Percentiles rank a stretch among this genome's conserved stretches.
Evolutionary conservation across 1,284 basidiomycete genomes (phyloP).

Genomic region (Fomitopsis palustris): DNA sequence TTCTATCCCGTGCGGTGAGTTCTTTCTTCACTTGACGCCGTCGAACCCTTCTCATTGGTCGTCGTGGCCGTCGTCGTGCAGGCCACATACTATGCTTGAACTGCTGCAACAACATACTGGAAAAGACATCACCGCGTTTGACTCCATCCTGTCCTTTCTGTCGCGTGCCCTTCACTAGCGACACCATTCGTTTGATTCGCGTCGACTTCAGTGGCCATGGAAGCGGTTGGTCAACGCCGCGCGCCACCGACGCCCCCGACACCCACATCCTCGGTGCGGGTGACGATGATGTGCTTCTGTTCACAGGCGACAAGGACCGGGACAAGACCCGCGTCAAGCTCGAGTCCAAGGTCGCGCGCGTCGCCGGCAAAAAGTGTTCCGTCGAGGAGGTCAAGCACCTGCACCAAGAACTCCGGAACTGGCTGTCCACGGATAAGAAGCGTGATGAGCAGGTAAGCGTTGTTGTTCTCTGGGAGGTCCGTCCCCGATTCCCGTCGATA

Average conservation of each 20-base stretch:
- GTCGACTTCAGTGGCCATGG: constrained; percentile 54
- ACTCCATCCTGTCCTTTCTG: constrained; percentile 76
- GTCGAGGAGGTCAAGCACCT: constrained; percentile 75
- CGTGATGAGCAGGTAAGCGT: constrained; percentile 53
- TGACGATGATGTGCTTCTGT: constrained; percentile 39
- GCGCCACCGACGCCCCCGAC: constrained; percentile 39
- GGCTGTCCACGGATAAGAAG: constrained; percentile 57
- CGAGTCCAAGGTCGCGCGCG: constrained; percentile 71
- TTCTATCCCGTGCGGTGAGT: constrained; percentile 73
- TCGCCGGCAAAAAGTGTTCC: constrained; percentile 80
- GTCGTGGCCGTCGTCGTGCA: constrained; percentile 26
- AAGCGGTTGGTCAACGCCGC: constrained; percentile 61
- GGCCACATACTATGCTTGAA: constrained; percentile 73
- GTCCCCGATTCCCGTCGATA: not conserved
- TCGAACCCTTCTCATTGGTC: constrained; percentile 21
- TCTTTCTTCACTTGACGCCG: constrained; percentile 10
- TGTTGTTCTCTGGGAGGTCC: constrained; percentile 4
- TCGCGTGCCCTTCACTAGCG: constrained; percentile 64
- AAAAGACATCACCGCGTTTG: constrained; percentile 68
- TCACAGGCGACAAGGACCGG: constrained; percentile 40
- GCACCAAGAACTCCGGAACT: constrained; percentile 71
- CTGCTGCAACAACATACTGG: constrained; percentile 74
- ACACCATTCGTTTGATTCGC: constrained; percentile 69
- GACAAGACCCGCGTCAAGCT: constrained; percentile 56
- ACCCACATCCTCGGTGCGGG: constrained; percentile 35